phyloP scores from a whole-genome alignment of 2,329 filamentous ascomycete species.

The Dothistroma pini region DNA sequence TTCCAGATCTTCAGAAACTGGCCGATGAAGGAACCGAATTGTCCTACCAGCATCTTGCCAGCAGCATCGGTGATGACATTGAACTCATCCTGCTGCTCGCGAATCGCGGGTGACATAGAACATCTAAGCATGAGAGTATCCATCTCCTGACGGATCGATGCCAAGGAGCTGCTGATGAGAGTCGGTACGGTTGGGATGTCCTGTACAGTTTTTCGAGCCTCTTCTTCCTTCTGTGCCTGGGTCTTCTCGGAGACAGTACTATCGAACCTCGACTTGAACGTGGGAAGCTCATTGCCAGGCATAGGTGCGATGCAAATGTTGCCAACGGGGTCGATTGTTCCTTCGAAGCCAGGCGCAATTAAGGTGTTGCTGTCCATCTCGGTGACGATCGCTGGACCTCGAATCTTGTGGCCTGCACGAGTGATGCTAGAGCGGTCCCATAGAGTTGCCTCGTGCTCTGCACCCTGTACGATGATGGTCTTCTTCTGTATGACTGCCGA shows the following conservation, averaged over 20 bases:
- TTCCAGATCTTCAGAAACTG: slow-evolving; percentile 30
- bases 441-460: slow-evolving; percentile 25
- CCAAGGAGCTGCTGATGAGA: slow-evolving; percentile 25
- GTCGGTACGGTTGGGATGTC: slow-evolving; percentile 27
- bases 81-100: slow-evolving; percentile 30
- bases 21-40: slow-evolving; percentile 29
- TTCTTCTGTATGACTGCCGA: slow-evolving; percentile 25
- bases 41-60: slow-evolving; percentile 27
- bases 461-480: slow-evolving; percentile 25
- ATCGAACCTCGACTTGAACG: slow-evolving; percentile 25
- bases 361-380: slow-evolving; percentile 30
- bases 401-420: slow-evolving; percentile 24
- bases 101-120: slow-evolving; percentile 29
- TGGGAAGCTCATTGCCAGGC: slow-evolving; percentile 26
- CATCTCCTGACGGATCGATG: slow-evolving; percentile 27
- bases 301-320: slow-evolving; percentile 28
- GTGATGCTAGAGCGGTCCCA: slow-evolving; percentile 24
- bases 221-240: slow-evolving; percentile 20
- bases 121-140: slow-evolving; percentile 30
- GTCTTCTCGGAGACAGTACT: slow-evolving; percentile 22
- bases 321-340: slow-evolving; percentile 23
- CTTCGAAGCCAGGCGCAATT: slow-evolving; percentile 26
- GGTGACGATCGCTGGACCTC: slow-evolving; percentile 25
- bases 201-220: slow-evolving; percentile 25
- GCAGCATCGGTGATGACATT: slow-evolving; percentile 28